Evolutionary conservation across 129 eudicot genomes (phyloP), one percentile per base, ranked within the genome.

Genomic region (Arctium minus): DNA sequence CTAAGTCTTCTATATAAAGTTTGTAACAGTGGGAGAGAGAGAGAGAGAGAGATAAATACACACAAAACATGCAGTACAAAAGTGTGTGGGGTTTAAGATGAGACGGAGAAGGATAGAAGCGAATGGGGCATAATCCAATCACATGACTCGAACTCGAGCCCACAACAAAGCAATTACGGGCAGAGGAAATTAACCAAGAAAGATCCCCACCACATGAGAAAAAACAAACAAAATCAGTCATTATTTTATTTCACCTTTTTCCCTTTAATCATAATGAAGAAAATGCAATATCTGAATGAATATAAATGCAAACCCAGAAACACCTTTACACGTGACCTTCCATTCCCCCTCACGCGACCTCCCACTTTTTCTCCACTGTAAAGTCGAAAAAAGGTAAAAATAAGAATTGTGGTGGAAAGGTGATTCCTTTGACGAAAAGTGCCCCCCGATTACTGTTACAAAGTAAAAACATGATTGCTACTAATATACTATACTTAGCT

Each of bases 1-100:
- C 85, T 48, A 77, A 86, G 94, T 90, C 93, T 90, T 85, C 86
- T 85, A 78, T 79, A 86, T 76, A 86, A 84, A 84, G 85, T 56
- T 70, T 53, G 79, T 62, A 82, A 80, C 42, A 77, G 38, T 73
- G 38, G 70, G 10, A 82, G 68, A 75, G 48, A 40, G 65, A 80
- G 38, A 80, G 6, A 79, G 37, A 22, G 1, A 39, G 68, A 56
- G 67, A 50, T 50, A 50, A 50, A 50, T 50, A 50, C 3, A 50
- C 64, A 50, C 18, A 60, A 60, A 60, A 60, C 68, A 60, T 60
- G 68, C 22, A 83, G 86, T 78, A 84, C 82, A 84, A 56, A 70
- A 74, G 74, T 72, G 74, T 72, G 87, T 84, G 87, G 84, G 87
- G 84, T 79, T 84, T 79, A 64, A 84, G 87, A 84, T 79, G 70